Conservation (phyloP, 306 rosid genomes). For the Vachellia pachyceras region DNA sequence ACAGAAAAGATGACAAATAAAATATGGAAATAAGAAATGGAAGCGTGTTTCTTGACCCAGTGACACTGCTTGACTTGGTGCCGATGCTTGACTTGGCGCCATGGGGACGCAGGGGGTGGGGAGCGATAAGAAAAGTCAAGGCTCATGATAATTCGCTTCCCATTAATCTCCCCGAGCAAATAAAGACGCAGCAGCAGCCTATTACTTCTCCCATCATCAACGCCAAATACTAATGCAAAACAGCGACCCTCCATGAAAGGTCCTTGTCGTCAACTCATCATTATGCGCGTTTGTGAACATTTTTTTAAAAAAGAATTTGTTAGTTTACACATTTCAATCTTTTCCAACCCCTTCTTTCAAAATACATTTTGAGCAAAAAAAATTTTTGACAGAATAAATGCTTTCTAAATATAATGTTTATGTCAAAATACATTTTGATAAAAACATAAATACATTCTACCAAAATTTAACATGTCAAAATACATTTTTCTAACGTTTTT, state of each 20-base stretch:
- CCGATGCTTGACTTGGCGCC: neutral
- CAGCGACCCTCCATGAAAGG: neutral
- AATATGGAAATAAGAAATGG: neutral
- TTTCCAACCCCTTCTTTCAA: no score
- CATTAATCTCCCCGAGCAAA: neutral
- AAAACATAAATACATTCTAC: no score
- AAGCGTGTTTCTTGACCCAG: slow-evolving; percentile 48
- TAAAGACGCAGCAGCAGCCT: neutral
- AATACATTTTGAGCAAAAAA: no score
- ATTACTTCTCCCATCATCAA: neutral
- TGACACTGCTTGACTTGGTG: slow-evolving; percentile 36
- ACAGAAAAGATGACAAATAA: neutral
- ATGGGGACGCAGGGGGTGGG: neutral
- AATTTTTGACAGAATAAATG: no score
- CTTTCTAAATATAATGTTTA: no score
- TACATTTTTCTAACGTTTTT: no score
- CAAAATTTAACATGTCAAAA: no score
- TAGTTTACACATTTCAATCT: no score
- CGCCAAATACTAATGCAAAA: neutral
- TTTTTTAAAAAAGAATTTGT: no score
- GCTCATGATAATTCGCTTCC: neutral
- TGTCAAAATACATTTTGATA: no score
- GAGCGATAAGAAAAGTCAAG: neutral
- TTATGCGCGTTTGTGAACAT: no score
- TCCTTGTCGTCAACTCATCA: neutral